phyloP scores from a whole-genome alignment of 352 stramenopile genomes.

The Globisporangium takayamanum region DNA sequence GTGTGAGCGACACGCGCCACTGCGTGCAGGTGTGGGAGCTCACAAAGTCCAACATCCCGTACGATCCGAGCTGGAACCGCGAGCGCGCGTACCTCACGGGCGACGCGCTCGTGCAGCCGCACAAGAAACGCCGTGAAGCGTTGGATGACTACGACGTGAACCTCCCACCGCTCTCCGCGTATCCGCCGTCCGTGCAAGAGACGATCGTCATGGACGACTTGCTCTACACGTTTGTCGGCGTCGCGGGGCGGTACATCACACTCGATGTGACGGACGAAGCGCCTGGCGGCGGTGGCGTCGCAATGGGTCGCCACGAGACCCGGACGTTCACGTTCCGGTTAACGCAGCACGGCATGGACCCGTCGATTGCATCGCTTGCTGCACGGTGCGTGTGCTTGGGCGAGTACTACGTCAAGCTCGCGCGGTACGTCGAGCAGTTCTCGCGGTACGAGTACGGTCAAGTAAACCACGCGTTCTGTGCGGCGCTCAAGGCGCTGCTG shows the following conservation, averaged over 20 bases:
- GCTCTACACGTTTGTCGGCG: slow-evolving; percentile 71
- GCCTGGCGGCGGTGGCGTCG: slow-evolving; percentile 20
- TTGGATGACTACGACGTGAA: slow-evolving; percentile 38
- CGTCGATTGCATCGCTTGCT: slow-evolving; percentile 64
- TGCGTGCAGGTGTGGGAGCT: slow-evolving; percentile 71
- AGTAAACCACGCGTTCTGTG: slow-evolving; percentile 92
- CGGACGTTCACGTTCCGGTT: slow-evolving; percentile 56
- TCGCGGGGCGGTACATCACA: slow-evolving; percentile 82
- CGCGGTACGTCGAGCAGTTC: slow-evolving; percentile 73
- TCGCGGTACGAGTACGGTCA: slow-evolving; percentile 89
- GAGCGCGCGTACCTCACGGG: slow-evolving; percentile 76
- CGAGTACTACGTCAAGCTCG: slow-evolving; percentile 75
- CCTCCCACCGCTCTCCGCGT: slow-evolving; percentile 57
- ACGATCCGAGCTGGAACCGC: slow-evolving; percentile 81
- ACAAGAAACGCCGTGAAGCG: slow-evolving; percentile 34
- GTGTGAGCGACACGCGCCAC: slow-evolving; percentile 23
- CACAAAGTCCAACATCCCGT: slow-evolving; percentile 84
- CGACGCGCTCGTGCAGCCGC: slow-evolving; percentile 45
- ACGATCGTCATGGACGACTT: slow-evolving; percentile 80
- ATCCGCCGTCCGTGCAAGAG: slow-evolving; percentile 72
- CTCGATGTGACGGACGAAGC: slow-evolving; percentile 41
- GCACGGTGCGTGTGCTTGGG: slow-evolving; percentile 62
- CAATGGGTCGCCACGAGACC: slow-evolving; percentile 3
- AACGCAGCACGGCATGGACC: slow-evolving; percentile 73
- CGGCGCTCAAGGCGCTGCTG: slow-evolving; percentile 86